Evolutionary conservation across 208 protist genomes (phyloP), one percentile per base, ranked within the genome.

Genomic region (Trypanosoma theileri): DNA sequence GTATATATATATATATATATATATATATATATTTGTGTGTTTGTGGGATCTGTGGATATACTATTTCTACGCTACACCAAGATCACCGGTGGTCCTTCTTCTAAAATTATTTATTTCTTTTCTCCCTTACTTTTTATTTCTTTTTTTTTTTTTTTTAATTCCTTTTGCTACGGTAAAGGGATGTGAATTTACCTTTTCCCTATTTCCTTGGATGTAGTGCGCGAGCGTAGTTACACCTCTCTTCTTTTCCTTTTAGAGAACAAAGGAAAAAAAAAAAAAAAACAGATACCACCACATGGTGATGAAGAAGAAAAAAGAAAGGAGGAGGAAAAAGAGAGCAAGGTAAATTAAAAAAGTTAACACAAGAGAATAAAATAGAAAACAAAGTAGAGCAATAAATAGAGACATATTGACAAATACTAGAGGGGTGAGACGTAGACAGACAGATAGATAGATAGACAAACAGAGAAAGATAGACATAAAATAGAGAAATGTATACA

Each of bases 401-500:
- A 53, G n/a, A 31, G 2, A 46, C 8, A 62, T 28, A 48, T 31
- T 3, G n/a, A 48, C 19, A 22, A 16, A 51, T 1, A 31, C 19
- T 13, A n/a, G 16, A 44, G 14, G 13, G 17, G 22, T 35, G 48
- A 35, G 52, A 52, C 13, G 42, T 19, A 52, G 31, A 60, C 52
- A 69, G 21, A 60, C 14, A 17, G 59, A 69, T 0, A 41, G 19
- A 50, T 14, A 60, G 12, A 69, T 44, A 69, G 44, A 26, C 28
- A 35, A 35, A 35, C 28, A 35, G 28, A 35, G 28, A 35, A 35
- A 35, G 28, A 35, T 1, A 35, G 28, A 35, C 6, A 35, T 52
- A n/a, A 24, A 21, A n/a, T 54, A n/a, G 17, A 54, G 17, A 24
- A 21, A 6, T 35, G 6, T 35, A 35, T 35, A 35, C 28, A 35